Evolutionary conservation across 257 asterid species (phyloP), one percentile per base, ranked within the genome.

Genomic region (Petunia secreta): DNA sequence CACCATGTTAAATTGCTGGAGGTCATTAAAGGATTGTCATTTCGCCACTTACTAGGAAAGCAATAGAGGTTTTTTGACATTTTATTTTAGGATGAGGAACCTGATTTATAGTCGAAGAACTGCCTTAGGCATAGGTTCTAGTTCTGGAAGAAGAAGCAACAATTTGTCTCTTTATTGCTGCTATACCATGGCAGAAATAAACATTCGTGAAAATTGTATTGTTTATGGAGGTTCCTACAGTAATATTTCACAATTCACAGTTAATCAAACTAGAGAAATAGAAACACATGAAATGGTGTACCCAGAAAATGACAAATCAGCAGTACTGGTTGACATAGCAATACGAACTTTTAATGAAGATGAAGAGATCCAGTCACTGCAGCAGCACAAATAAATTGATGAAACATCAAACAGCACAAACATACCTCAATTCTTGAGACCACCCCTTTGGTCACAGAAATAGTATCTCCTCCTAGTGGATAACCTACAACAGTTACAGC

Each of bases 401-500:
- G 59, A 41, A 46, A 69, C 77, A 46, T 36, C 62, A 50, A 50
- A 73, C 62, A 73, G 50, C 41, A 73, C 40, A 82, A 69, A 86
- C 91, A 85, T 68, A 95, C 98, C 97, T 95, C 99, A 79, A 95
- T 94, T 87, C 99, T 89, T 67, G 99, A 95, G 73, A 95, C 99
- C 34, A 95, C 99, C 81, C 99, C 99, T 87, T 95, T 95, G 13
- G 97, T 93, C 78, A 95, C 99, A 55, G 98, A 95, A 85, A 95
- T 95, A 73, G 99, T 95, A 89, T 95, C 98, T 71, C 99, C 99
- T 83, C 99, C 99, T 80, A 95, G 98, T 0, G 99, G 99, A 88
- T 95, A 95, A 43, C 99, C 99, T 53, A 95, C 98, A 82, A 95
- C 97, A 79, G 99, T 95, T 75, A 95, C 99, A 1, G 97, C 79